Evolutionary conservation across 83 land plant species (phyloP).

Genomic region (Picea engelmannii): DNA sequence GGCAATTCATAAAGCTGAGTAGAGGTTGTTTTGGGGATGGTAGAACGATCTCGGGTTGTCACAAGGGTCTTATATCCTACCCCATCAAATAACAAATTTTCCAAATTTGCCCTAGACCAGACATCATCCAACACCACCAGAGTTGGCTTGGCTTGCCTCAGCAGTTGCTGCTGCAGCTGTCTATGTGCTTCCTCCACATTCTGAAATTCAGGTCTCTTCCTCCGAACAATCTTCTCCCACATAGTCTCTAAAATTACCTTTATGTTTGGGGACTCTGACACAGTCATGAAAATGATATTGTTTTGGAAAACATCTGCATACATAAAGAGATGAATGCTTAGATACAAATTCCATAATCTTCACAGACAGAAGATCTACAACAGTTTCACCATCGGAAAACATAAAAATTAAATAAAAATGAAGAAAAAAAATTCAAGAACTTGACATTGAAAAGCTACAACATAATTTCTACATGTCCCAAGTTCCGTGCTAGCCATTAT

Average conservation of each 20-base stretch:
- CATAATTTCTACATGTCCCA: too few species aligned
- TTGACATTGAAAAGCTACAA: too few species aligned
- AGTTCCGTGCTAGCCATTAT: too few species aligned
- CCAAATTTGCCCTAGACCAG: not conserved
- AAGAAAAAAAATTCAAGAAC: too few species aligned
- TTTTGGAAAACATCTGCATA: not conserved
- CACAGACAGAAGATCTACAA: too few species aligned
- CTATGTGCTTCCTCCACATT: not conserved
- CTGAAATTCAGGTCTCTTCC: not conserved
- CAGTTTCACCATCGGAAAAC: too few species aligned
- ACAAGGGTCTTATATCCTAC: constrained; percentile 2
- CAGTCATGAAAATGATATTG: not conserved
- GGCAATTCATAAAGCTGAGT: not conserved
- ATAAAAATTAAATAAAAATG: too few species aligned
- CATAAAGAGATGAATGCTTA: too few species aligned
- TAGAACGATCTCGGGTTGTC: constrained; percentile 1
- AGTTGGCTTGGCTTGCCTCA: not conserved
- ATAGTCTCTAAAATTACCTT: not conserved
- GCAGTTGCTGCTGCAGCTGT: constrained; percentile 1
- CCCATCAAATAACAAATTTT: not conserved
- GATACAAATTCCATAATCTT: too few species aligned
- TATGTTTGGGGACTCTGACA: constrained; percentile 3
- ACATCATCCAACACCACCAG: constrained; percentile 13
- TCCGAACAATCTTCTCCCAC: not conserved
- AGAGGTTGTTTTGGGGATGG: not conserved